Evolutionary conservation across 2,329 filamentous ascomycete species (phyloP), one percentile per base, ranked within the genome.

Genomic region (Ceratocystis colombiana): DNA sequence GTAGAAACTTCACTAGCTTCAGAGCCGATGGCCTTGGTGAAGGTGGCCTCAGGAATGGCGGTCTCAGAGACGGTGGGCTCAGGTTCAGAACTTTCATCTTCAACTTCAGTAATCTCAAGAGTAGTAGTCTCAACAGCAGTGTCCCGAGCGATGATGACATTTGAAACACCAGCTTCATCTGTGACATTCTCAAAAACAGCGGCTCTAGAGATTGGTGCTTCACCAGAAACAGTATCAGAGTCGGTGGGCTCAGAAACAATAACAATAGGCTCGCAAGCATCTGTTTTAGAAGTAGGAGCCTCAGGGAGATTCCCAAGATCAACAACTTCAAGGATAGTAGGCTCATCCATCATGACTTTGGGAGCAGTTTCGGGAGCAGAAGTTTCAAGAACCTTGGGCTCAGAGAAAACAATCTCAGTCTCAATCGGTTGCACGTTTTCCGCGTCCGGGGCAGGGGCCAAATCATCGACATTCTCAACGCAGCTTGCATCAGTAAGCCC

Each of bases 381-480:
- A 25, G 7, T 15, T 44, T 41, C 63, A 59, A 20, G 15, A n/a
- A 55, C 33, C 33, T 12, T 10, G 44, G 37, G 6, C 12, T 48
- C 33, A 50, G 15, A 65, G 12, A 64, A n/a, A 61, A 61, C 28
- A 61, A 33, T 45, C 15, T 59, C 61, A 57, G 44, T 45, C 15
- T 59, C 64, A 48, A 22, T 53, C 37, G 46, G 17, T 33, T 67
- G 45, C 30, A 46, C 15, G 37, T 8, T 44, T 6, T 65, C 33
- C 25, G 5, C 57, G 28, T 50, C 62, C 28, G 37, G 10, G 12
- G 20, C 22, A 53, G 57, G 28, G 20, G 50, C 22, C 45, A 68
- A 53, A 33, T 61, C 65, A 65, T 64, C 53, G 66, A 15, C 28
- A 37, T 64, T 62, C 22, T 68, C 66, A 46, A 59, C 30, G 33